These are phyloP conservation scores for Wolfiporia cocos DNA, from an alignment of 1,284 basidiomycete species.

Conservation along the genomic window DNA sequence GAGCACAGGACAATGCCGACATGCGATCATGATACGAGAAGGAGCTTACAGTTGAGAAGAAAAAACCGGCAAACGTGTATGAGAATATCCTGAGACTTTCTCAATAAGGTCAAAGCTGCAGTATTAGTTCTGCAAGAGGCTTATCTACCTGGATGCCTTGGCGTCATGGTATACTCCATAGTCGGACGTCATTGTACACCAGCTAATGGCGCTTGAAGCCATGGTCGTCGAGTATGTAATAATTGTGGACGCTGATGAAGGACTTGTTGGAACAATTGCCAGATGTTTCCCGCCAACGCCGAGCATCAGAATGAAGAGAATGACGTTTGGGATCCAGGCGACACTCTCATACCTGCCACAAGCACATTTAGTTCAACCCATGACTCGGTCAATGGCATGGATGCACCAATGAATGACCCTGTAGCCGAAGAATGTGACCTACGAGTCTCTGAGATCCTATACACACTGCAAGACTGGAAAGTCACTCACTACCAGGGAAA, in stretches of 20 bases:
- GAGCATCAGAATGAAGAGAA: constrained; percentile 62
- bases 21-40: too few relatives aligned
- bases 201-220: constrained; percentile 45
- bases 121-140: too few relatives aligned
- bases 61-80: constrained; percentile 62
- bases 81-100: constrained; percentile 47
- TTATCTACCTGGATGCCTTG: constrained; percentile 39
- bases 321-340: constrained; percentile 63
- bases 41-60: constrained; percentile 45
- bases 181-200: constrained; percentile 53
- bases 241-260: constrained; percentile 25
- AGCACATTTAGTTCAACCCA: too few relatives aligned
- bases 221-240: constrained; percentile 28
- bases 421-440: constrained; percentile 59
- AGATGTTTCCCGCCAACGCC: constrained; percentile 53
- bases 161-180: constrained; percentile 53
- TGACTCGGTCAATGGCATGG: too few relatives aligned
- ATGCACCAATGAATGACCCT: constrained; percentile 50
- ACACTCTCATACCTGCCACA: constrained; percentile 43
- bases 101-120: neutral
- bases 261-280: constrained; percentile 22
- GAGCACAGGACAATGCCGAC: too few relatives aligned
- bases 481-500: constrained; percentile 47
- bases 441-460: neutral
- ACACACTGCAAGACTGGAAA: neutral